Base-by-base conservation (phyloP, 2,329 filamentous ascomycete genomes). In the Fusarium sambucinum region DNA sequence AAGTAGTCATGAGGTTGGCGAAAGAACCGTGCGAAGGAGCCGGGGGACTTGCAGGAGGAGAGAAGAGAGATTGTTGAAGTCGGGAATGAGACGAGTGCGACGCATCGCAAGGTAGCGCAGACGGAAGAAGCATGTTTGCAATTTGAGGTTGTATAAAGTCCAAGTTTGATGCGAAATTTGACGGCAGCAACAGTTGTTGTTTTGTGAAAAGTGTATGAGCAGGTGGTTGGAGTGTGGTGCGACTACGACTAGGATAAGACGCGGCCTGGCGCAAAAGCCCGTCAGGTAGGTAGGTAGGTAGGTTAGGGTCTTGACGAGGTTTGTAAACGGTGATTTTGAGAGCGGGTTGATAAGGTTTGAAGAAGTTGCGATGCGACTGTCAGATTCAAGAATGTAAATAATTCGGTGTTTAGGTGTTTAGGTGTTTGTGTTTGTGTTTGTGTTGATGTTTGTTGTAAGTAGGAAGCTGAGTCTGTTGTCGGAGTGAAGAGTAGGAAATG, bases 21-120 rank as follows among this genome's bases (percentile, higher is more conserved):
- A 88, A 79, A 21, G 84, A 79, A 52, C 78, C 78, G 63, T 83
- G 80, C 23, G 83, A 76, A 45, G 80, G 73, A 30, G 81, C 79
- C 8, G 85, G 83, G 55, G 86, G 85, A 76, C 85, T 85, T 71
- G 86, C 81, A 55, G 87, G 87, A 50, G 88, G 88, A 53, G 87
- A 89, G 65, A 85, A 83, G 76, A 89, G 69, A 84, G 74, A 86
- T 80, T 44, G 83, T 75, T 84, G 82, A 8, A 84, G 82, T 66
- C 82, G 83, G 46, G 81, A 78, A 78, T 69, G 68, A 35, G 69
- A 55, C 57, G 80, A 74, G 60, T 82, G 84, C 80, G 84, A 83
- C 74, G 83, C 76, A 75, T 88, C 86, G 84, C 86, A 88, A 30
- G 84, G 80, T 44, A 89, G 77, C 35, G 86, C 85, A 30, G 87